A percentile compares a stretch with the other conserved stretches of the same genome.
phyloP scores from a whole-genome alignment of 2,329 filamentous ascomycete genomes.

The Cyphellophora attinorum region DNA sequence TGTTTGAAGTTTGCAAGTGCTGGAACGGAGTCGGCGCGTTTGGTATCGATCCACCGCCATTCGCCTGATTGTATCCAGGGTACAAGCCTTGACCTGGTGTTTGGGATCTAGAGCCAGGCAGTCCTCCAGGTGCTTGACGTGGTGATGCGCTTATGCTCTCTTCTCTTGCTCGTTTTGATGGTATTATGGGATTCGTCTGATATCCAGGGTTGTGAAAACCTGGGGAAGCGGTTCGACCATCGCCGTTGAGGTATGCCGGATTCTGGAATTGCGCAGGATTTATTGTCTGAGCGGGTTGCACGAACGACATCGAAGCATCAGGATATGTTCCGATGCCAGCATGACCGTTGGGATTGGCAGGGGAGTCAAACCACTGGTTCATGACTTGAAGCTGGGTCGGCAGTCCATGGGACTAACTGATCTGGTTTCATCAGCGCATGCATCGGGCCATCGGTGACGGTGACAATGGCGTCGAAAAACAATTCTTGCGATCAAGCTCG shows the following conservation, averaged over 20 bases:
- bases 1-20: conserved; percentile 72
- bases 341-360: conserved; percentile 39
- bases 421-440: no score
- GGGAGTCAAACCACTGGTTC: conserved; percentile 42
- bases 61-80: conserved; percentile 58
- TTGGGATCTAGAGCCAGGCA: conserved; percentile 79
- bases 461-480: no score
- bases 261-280: conserved; percentile 44
- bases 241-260: conserved; percentile 66
- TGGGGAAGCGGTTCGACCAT: conserved; percentile 72
- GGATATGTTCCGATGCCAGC: conserved; percentile 36
- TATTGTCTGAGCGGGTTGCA: conserved; percentile 36
- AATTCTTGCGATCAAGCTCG: no score
- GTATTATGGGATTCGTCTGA: conserved; percentile 76
- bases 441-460: no score
- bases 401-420: conserved; percentile 38
- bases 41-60: conserved; percentile 50
- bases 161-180: conserved; percentile 78
- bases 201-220: conserved; percentile 67
- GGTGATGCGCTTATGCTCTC: conserved; percentile 80
- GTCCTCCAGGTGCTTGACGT: conserved; percentile 60
- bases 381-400: conserved; percentile 36
- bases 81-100: conserved; percentile 75
- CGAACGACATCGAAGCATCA: conserved; percentile 39
- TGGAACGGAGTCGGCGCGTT: conserved; percentile 63